Evolutionary conservation across 345 rosid species (phyloP).

Genomic region (Cardamine chenopodiifolia): DNA sequence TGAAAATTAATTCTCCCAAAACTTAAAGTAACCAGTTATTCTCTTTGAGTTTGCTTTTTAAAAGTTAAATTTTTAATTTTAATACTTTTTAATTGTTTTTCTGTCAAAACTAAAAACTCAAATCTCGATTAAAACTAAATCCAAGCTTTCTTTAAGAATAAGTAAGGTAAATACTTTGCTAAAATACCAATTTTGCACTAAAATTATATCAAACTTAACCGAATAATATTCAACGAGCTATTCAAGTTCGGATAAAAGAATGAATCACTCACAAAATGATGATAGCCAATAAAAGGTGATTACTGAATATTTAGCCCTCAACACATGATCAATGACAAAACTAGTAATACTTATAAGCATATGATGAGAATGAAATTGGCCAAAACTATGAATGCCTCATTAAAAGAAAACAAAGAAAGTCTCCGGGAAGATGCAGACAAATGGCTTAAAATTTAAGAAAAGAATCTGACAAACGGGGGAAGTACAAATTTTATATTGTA

Average conservation of each 20-base stretch:
- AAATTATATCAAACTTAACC: too few relatives aligned
- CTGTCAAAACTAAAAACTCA: too few relatives aligned
- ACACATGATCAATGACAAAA: background rate
- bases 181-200: too few relatives aligned
- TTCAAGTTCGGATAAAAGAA: background rate
- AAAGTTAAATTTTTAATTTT: too few relatives aligned
- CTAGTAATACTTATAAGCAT: background rate
- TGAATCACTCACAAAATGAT: background rate
- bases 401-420: slow-evolving; percentile 27
- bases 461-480: slow-evolving; percentile 27
- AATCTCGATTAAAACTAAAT: too few relatives aligned
- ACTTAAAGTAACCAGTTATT: too few relatives aligned
- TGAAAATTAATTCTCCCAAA: background rate
- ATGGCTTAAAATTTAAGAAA: background rate
- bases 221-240: too few relatives aligned
- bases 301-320: background rate
- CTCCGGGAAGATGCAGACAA: slow-evolving; percentile 22
- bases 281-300: slow-evolving; percentile 4
- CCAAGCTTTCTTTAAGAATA: too few relatives aligned
- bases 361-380: slow-evolving; percentile 16
- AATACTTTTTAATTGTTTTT: too few relatives aligned
- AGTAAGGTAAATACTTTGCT: too few relatives aligned
- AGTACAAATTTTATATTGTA: slow-evolving; percentile 31
- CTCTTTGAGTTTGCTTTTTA: background rate
- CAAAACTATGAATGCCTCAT: slow-evolving; percentile 15